phyloP scores from a whole-genome alignment of 2,329 filamentous ascomycete species.

The Exophiala aquamarina region DNA sequence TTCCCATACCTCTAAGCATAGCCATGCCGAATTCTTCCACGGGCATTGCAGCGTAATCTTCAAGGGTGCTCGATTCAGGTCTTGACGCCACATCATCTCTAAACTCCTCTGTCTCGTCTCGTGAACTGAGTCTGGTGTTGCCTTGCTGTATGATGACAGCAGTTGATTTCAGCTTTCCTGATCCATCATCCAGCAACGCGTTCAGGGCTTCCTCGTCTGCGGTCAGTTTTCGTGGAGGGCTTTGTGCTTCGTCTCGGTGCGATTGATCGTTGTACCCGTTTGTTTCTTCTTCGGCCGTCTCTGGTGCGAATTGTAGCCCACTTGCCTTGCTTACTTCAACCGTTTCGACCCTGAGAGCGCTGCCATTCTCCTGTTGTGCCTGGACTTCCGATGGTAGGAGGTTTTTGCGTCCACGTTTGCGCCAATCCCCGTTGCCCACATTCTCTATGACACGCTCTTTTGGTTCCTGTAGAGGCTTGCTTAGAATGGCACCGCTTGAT shows the following conservation, averaged over 20 bases:
- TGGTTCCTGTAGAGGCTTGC: conserved; percentile 33
- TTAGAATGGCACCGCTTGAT: conserved; percentile 48
- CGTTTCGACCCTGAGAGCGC: conserved; percentile 44
- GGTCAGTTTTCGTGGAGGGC: conserved; percentile 23
- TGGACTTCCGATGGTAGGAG: conserved; percentile 58
- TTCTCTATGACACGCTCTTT: conserved; percentile 58
- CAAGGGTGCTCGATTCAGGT: conserved; percentile 73
- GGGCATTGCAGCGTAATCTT: conserved; percentile 83
- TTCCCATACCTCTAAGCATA: conserved; percentile 89
- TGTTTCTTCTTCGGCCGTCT: conserved; percentile 18
- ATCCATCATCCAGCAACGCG: conserved; percentile 61
- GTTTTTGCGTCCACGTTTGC: conserved; percentile 52
- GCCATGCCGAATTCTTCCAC: conserved; percentile 94
- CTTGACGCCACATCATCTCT: conserved; percentile 67
- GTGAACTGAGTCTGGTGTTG: conserved; percentile 27
- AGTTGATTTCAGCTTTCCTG: conserved; percentile 47
- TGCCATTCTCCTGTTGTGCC: conserved; percentile 40
- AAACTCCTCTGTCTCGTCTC: conserved; percentile 60
- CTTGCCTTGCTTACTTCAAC: conserved; percentile 53
- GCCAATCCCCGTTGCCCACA: conserved; percentile 57
- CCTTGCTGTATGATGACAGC: conserved; percentile 52
- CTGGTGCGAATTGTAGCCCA: conserved; percentile 53
- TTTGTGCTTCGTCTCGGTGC: background rate
- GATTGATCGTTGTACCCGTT: background rate
- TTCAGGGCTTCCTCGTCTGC: conserved; percentile 64